Evolutionary conservation across 106 monocot genomes (phyloP).

Genomic region (Dendrobium officinale): DNA sequence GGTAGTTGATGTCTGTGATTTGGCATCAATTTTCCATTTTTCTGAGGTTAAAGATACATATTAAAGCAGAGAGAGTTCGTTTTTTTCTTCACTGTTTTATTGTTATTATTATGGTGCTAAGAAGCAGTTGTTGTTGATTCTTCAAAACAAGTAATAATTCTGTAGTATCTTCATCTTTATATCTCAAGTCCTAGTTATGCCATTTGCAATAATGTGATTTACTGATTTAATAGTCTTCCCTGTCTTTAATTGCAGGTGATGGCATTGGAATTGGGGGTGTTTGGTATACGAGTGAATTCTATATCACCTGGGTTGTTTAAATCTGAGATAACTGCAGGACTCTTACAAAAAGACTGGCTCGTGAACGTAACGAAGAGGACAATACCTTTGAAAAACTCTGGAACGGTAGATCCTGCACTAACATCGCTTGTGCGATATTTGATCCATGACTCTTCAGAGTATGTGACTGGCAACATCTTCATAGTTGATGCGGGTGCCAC

Average conservation of each 20-base stretch:
- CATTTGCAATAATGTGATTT: background rate
- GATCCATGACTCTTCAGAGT: conserved; percentile 59
- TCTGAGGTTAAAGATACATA: too few relatives aligned
- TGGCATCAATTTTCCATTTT: too few relatives aligned
- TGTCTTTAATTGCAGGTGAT: conserved; percentile 32
- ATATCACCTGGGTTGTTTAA: conserved; percentile 82
- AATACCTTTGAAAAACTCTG: conserved; percentile 40
- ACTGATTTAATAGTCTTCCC: background rate
- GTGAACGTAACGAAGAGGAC: conserved; percentile 44
- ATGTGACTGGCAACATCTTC: conserved; percentile 67
- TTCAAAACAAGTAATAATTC: too few relatives aligned
- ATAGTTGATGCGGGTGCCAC: conserved; percentile 65
- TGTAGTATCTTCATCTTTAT: too few relatives aligned
- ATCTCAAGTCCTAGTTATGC: too few relatives aligned
- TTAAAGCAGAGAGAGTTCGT: too few relatives aligned
- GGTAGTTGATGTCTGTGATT: background rate
- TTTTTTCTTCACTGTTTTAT: too few relatives aligned
- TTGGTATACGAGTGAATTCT: conserved; percentile 65
- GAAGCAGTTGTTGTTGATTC: too few relatives aligned
- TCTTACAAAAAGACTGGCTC: conserved; percentile 65
- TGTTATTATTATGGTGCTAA: too few relatives aligned
- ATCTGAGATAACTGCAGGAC: conserved; percentile 70
- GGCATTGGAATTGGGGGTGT: conserved; percentile 63
- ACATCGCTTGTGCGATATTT: conserved; percentile 56
- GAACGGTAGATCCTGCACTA: conserved; percentile 58